Evolutionary conservation across 1,139 yeast genomes (phyloP), one percentile per base, ranked within the genome.

Genomic region (Suhomyces terraborum): DNA sequence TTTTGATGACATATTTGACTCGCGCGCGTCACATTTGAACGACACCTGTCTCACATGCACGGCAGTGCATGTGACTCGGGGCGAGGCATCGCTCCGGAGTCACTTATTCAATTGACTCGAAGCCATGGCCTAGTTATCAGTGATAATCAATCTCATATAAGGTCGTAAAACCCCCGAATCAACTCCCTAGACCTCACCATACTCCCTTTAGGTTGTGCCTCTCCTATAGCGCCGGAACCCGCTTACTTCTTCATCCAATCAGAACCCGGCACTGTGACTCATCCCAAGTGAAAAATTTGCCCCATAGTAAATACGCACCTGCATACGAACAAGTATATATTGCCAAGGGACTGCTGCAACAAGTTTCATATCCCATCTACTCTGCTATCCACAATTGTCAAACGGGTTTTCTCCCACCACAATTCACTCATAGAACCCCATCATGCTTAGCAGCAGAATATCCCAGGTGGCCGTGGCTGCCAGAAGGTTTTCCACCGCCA

Each of bases 401-500:
- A n/a, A n/a, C n/a, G n/a, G n/a, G n/a, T n/a, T n/a, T n/a, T n/a
- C n/a, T n/a, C n/a, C n/a, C n/a, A n/a, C n/a, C n/a, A n/a, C n/a
- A n/a, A n/a, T n/a, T n/a, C n/a, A n/a, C n/a, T n/a, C n/a, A n/a
- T n/a, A n/a, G n/a, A n/a, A n/a, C n/a, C 20, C 36, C 20, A 23
- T 21, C 26, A 44, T 45, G 47, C 41, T 45, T 19, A 38, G 43
- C 20, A 34, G 43, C 35, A 38, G 44, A 41, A 30, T 30, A 13
- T 25, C 38, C 17, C 37, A 32, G 19, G 33, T 34, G 32, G 39
- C 31, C n/a, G 24, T 25, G 12, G 17, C 37, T 12, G 36, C 32
- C 26, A 38, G 46, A 39, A 19, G 35, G 22, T 41, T 51, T 32
- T 49, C 49, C 38, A 38, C 34, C 32, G 34, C 48, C 22, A 10